Percentiles rank a stretch among this genome's conserved stretches.
Conservation (phyloP, 2,329 filamentous ascomycete species). For the Calonectria fujianensis region DNA sequence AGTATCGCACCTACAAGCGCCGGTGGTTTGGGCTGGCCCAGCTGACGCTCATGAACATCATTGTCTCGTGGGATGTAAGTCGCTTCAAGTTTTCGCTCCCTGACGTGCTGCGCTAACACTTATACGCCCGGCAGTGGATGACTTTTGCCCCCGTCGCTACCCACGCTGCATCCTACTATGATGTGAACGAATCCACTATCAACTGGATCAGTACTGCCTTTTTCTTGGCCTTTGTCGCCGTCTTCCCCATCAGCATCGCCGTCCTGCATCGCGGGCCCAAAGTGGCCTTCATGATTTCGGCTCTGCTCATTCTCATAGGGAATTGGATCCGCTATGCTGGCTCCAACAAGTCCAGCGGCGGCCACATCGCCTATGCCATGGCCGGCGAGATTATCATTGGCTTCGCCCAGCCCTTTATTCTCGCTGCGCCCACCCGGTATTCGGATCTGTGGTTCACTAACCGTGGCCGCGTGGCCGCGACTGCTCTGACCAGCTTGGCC, state of each 20-base stretch:
- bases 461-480: conserved; percentile 88
- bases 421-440: conserved; percentile 91
- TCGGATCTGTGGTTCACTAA: conserved; percentile 97
- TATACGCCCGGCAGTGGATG: conserved; percentile 78
- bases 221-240: conserved; percentile 86
- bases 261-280: conserved; percentile 88
- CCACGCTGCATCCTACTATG: conserved; percentile 84
- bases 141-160: conserved; percentile 90
- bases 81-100: conserved; percentile 8
- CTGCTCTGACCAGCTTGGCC: conserved; percentile 87
- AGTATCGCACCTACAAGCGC: conserved; percentile 80
- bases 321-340: conserved; percentile 95
- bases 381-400: conserved; percentile 94
- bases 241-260: conserved; percentile 84
- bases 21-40: conserved; percentile 92
- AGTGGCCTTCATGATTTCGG: conserved; percentile 83
- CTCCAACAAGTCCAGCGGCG: conserved; percentile 71
- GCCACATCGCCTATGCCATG: conserved; percentile 86
- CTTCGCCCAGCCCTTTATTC: conserved; percentile 92
- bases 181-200: conserved; percentile 83
- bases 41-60: conserved; percentile 90
- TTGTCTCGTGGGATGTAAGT: conserved; percentile 97
- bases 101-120: conserved; percentile 1
- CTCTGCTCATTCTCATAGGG: conserved; percentile 83
- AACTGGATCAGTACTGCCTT: conserved; percentile 96